phyloP scores from a whole-genome alignment of 352 stramenopile genomes.

The Saprolegnia parasitica region DNA sequence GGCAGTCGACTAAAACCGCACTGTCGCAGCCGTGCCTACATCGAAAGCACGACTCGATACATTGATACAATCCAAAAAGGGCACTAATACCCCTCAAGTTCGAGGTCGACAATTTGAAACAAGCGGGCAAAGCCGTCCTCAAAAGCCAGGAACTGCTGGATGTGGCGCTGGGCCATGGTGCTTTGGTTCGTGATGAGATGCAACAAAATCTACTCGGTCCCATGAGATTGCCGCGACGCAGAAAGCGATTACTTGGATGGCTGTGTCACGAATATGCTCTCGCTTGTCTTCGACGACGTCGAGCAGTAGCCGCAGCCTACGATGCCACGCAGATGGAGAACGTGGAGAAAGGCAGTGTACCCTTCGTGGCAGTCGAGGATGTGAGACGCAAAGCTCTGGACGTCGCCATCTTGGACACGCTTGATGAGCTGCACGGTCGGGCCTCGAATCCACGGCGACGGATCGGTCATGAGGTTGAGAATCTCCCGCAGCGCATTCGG shows the following conservation, averaged over 20 bases:
- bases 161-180: conserved; percentile 33
- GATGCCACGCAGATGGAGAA: conserved; percentile 41
- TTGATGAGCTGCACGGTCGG: conserved; percentile 60
- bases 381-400: conserved; percentile 42
- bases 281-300: conserved; percentile 74
- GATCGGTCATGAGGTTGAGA: conserved; percentile 64
- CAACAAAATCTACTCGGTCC: conserved; percentile 38
- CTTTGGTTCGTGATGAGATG: conserved; percentile 62
- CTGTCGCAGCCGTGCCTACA: conserved; percentile 36
- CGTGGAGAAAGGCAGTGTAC: not conserved
- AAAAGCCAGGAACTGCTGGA: conserved; percentile 77
- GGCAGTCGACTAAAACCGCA: conserved; percentile 58
- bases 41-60: not conserved
- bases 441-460: conserved; percentile 74
- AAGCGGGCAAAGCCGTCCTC: conserved; percentile 70
- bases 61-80: not conserved
- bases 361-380: conserved; percentile 30
- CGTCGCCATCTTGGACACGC: conserved; percentile 49
- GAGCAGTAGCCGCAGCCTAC: conserved; percentile 63
- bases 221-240: not conserved
- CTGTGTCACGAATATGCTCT: conserved; percentile 75
- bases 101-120: conserved; percentile 62
- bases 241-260: conserved; percentile 36
- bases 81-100: conserved; percentile 44
- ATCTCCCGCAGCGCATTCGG: conserved; percentile 42